Evolutionary conservation across 495 filamentous ascomycete species (phyloP).

Genomic region (Usnea hakonensis): DNA sequence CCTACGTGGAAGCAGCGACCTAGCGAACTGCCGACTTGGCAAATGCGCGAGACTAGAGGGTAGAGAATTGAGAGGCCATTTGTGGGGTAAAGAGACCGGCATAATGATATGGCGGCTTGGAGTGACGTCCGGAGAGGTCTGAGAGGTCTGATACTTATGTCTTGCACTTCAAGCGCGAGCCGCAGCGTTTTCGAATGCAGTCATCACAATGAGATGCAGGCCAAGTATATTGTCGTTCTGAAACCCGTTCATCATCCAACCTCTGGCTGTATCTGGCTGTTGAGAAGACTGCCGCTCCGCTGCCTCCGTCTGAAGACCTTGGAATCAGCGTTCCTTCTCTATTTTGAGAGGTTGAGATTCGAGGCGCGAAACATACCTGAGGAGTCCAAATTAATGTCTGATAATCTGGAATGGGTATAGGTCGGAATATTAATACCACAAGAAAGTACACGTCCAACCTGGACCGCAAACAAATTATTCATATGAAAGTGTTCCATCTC

Average conservation of each 20-base stretch:
- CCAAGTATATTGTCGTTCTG: constrained; percentile 53
- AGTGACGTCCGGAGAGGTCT: not conserved
- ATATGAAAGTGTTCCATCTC: too few relatives aligned
- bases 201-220: constrained; percentile 51
- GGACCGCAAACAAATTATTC: too few relatives aligned
- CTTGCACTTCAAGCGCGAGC: not conserved
- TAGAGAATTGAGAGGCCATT: constrained; percentile 16
- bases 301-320: constrained; percentile 39
- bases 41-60: constrained; percentile 50
- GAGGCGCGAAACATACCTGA: not conserved
- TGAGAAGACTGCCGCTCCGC: constrained; percentile 52
- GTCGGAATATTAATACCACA: too few relatives aligned
- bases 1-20: constrained; percentile 59
- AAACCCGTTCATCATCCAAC: constrained; percentile 36
- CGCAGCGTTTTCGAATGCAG: constrained; percentile 35
- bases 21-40: constrained; percentile 52
- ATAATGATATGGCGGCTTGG: constrained; percentile 20
- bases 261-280: constrained; percentile 51
- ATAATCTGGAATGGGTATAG: too few relatives aligned
- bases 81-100: constrained; percentile 12
- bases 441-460: too few relatives aligned
- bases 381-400: too few relatives aligned
- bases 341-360: too few relatives aligned
- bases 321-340: not conserved
- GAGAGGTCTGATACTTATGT: not conserved